phyloP scores from a whole-genome alignment of 164 flowering plant genomes.

The Piper betle region DNA sequence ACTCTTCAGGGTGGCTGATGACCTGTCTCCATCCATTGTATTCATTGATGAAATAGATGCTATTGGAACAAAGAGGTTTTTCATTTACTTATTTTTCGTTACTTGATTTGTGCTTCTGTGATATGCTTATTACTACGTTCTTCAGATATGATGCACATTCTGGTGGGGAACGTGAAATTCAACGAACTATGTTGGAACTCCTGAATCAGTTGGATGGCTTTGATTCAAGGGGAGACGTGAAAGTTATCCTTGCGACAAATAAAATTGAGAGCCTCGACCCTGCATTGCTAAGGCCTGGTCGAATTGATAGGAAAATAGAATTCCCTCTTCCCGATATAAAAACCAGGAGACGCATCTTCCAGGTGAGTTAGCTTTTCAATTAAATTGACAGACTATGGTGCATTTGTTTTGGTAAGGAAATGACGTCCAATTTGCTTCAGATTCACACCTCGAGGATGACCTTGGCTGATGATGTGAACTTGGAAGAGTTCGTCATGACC shows the following conservation, averaged over 20 bases:
- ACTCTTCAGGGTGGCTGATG: constrained; percentile 91
- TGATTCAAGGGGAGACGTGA: constrained; percentile 88
- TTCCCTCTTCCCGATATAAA: constrained; percentile 92
- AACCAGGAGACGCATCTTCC: constrained; percentile 83
- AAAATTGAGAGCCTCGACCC: constrained; percentile 87
- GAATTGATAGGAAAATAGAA: constrained; percentile 85
- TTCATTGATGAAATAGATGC: constrained; percentile 98
- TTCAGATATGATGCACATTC: constrained; percentile 86
- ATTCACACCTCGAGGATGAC: constrained; percentile 92
- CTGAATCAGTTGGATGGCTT: constrained; percentile 92
- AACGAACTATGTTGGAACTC: constrained; percentile 88
- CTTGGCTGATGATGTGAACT: constrained; percentile 82
- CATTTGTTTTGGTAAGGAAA: not conserved
- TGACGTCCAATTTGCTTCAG: constrained; percentile 14
- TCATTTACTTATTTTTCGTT: not conserved
- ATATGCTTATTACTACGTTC: not conserved
- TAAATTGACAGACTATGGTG: not conserved
- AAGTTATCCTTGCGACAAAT: constrained; percentile 91
- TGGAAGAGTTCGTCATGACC: constrained; percentile 91
- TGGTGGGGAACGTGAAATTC: constrained; percentile 95
- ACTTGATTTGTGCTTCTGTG: not conserved
- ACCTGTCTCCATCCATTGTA: constrained; percentile 92
- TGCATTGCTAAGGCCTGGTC: constrained; percentile 86
- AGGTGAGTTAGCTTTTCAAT: constrained; percentile 23
- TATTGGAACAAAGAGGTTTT: constrained; percentile 80